Evolutionary conservation across 129 eudicot genomes (phyloP).

Genomic region (Heracleum sosnowskyi): DNA sequence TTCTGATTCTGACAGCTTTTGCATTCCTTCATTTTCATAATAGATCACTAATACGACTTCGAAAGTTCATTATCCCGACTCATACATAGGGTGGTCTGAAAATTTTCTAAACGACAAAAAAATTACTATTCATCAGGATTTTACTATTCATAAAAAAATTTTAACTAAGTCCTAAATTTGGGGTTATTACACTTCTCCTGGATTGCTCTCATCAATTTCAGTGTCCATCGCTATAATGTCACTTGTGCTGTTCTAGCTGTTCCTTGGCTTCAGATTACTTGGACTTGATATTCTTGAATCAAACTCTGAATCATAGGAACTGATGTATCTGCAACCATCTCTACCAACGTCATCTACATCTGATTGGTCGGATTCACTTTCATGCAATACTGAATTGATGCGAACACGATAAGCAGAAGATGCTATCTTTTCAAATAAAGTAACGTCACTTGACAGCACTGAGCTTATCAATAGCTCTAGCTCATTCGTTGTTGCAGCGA

Average conservation of each 20-base stretch:
- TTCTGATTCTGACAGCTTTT: too few species aligned
- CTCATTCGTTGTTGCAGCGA: slow-evolving; percentile 39
- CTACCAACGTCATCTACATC: slow-evolving; percentile 73
- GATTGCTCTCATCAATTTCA: slow-evolving; percentile 92
- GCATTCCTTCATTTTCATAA: too few species aligned
- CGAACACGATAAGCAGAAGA: slow-evolving; percentile 71
- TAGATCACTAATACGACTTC: too few species aligned
- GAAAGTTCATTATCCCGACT: too few species aligned
- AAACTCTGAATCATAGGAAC: slow-evolving; percentile 37
- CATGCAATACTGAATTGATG: slow-evolving; percentile 32
- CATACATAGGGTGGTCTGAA: too few species aligned
- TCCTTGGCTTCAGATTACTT: slow-evolving; percentile 19
- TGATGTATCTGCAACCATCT: slow-evolving; percentile 26
- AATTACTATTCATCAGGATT: too few species aligned
- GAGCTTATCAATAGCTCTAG: slow-evolving; percentile 55
- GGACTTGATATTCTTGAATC: slow-evolving; percentile 30
- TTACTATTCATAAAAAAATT: too few species aligned
- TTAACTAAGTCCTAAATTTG: too few species aligned
- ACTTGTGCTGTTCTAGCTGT: slow-evolving; percentile 18
- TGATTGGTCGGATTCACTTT: slow-evolving; percentile 49
- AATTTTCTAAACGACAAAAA: too few species aligned
- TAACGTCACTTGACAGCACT: slow-evolving; percentile 68
- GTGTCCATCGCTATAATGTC: slow-evolving; percentile 24
- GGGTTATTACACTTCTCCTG: too few species aligned
- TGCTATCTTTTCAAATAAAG: slow-evolving; percentile 84